A percentile compares a stretch with the other conserved stretches of the same genome.
These are phyloP conservation scores for Trichomonascaceae sp. DNA, from an alignment of 1,139 yeast genomes.

Conservation along the genomic window DNA sequence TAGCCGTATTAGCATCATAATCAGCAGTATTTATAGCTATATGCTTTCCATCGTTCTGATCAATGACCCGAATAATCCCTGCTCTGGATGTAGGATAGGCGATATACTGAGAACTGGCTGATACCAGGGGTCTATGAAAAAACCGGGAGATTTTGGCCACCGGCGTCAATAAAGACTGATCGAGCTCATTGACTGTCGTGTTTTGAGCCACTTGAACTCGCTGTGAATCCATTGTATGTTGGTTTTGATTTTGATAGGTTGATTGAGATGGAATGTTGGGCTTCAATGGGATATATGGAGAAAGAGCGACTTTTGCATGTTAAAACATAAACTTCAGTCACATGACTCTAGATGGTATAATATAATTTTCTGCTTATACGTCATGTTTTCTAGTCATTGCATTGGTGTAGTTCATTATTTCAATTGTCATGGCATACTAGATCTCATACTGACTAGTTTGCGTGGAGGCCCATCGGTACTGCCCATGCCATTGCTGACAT, in stretches of 20 bases:
- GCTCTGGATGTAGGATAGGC: slow-evolving; percentile 27
- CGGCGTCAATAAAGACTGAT: slow-evolving; percentile 4
- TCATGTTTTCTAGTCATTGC: background rate
- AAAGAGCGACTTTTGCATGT: background rate
- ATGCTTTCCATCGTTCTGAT: slow-evolving; percentile 24
- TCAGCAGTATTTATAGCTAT: slow-evolving; percentile 8
- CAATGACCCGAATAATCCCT: slow-evolving; percentile 24
- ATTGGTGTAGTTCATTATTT: background rate
- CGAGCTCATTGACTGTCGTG: background rate
- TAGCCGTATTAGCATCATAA: slow-evolving; percentile 6
- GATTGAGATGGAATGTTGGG: background rate
- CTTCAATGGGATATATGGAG: background rate
- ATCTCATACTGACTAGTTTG: slow-evolving; percentile 3
- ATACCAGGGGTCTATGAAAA: slow-evolving; percentile 19
- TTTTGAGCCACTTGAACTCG: background rate
- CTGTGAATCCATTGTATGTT: background rate
- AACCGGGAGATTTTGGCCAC: slow-evolving; percentile 9
- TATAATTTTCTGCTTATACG: background rate
- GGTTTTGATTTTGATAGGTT: background rate
- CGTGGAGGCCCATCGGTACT: slow-evolving; percentile 8
- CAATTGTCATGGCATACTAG: background rate
- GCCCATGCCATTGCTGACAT: slow-evolving; percentile 2
- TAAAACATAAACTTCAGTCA: background rate
- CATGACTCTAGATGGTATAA: background rate
- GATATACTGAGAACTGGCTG: slow-evolving; percentile 29